These are phyloP conservation scores for Arachis hypogaea DNA, from an alignment of 306 rosid species.

Conservation along the genomic window DNA sequence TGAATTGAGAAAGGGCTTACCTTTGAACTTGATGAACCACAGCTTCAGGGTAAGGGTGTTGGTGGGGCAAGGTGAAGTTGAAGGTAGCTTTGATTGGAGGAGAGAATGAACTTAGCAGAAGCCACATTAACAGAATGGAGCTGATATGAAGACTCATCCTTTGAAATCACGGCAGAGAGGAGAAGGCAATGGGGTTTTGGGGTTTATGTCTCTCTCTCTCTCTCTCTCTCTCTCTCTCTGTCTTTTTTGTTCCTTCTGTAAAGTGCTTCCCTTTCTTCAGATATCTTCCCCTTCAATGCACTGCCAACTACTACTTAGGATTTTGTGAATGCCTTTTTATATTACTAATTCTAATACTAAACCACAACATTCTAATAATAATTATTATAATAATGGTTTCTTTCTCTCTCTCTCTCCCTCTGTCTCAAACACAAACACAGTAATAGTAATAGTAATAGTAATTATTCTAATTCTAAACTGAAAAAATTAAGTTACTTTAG, in stretches of 20 bases:
- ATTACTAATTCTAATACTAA: conserved; percentile 22
- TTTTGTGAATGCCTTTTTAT: conserved; percentile 45
- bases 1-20: conserved; percentile 38
- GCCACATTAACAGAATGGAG: conserved; percentile 75
- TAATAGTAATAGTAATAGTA: not conserved
- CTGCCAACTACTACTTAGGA: conserved; percentile 26
- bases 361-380: not conserved
- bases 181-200: not conserved
- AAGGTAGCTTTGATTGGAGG: conserved; percentile 52
- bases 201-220: conserved; percentile 8
- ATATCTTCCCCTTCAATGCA: conserved; percentile 47
- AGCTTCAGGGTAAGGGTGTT: conserved; percentile 84
- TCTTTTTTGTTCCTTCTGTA: conserved; percentile 17
- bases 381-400: conserved; percentile 1
- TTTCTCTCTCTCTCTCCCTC: too few species aligned
- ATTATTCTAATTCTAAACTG: conserved; percentile 5
- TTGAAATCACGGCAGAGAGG: conserved; percentile 8
- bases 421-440: not conserved
- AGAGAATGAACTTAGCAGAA: conserved; percentile 49
- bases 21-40: conserved; percentile 75
- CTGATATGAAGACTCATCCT: conserved; percentile 59
- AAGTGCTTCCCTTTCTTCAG: conserved; percentile 36
- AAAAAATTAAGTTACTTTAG: conserved; percentile 25
- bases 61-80: conserved; percentile 79
- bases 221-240: not conserved